These are phyloP conservation scores for Fomitopsis serialis DNA, from an alignment of 768 basidiomycete species.

Conservation along the genomic window DNA sequence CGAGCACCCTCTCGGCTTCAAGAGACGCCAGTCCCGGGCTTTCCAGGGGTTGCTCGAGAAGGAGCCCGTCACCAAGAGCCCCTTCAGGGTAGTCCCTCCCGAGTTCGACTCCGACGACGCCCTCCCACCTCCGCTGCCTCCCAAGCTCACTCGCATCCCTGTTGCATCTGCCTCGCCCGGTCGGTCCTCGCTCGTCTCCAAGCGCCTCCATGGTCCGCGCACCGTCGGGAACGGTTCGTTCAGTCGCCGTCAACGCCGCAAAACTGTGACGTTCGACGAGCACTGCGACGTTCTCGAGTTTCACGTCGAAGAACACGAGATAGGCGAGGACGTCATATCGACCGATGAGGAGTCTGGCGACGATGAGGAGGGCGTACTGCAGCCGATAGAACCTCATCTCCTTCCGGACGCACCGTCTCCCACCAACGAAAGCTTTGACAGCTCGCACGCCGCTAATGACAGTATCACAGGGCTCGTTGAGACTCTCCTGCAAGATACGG, in stretches of 20 bases:
- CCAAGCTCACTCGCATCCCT: conserved; percentile 9
- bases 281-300: conserved; percentile 81
- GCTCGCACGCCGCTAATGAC: conserved; percentile 17
- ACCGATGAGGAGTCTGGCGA: conserved; percentile 23
- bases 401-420: not conserved
- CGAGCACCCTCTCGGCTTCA: conserved; percentile 63
- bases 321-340: conserved; percentile 39
- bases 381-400: not conserved
- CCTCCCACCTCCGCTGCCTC: conserved; percentile 21
- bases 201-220: conserved; percentile 74
- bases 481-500: conserved; percentile 48
- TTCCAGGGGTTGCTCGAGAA: conserved; percentile 70
- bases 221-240: conserved; percentile 29
- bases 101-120: conserved; percentile 7
- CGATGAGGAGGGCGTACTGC: conserved; percentile 10
- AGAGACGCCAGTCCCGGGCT: conserved; percentile 69
- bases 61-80: conserved; percentile 80
- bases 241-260: conserved; percentile 46
- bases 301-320: conserved; percentile 49
- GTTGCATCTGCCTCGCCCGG: conserved; percentile 22
- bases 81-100: conserved; percentile 42
- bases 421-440: conserved; percentile 18
- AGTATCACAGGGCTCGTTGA: conserved; percentile 72
- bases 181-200: conserved; percentile 25
- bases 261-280: conserved; percentile 78